Conservation (phyloP, 805 yeast genomes). For the Wickerhamiella qilinensis region DNA sequence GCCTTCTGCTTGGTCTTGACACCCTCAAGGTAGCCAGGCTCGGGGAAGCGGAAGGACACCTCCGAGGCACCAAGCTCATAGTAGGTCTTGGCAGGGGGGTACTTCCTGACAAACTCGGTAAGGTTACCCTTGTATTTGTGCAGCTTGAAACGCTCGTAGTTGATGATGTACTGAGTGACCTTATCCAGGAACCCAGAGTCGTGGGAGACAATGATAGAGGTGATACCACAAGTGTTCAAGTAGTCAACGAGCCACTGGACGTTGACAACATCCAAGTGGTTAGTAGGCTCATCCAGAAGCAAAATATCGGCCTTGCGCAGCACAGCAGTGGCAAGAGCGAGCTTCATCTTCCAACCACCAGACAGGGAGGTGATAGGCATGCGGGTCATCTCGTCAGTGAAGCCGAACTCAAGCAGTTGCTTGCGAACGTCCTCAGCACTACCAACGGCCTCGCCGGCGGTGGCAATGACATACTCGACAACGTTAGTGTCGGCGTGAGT, state of each 20-base stretch:
- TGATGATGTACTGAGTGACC: constrained; percentile 95
- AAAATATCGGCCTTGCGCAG: constrained; percentile 94
- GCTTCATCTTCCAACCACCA: constrained; percentile 99
- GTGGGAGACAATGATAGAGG: constrained; percentile 97
- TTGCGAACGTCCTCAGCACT: constrained; percentile 52
- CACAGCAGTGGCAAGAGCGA: constrained; percentile 98
- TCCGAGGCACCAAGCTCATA: constrained; percentile 98
- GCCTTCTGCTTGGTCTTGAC: constrained; percentile 99
- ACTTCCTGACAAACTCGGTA: constrained; percentile 95
- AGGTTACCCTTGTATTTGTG: constrained; percentile 99
- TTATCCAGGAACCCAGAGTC: constrained; percentile 99
- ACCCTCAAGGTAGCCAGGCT: constrained; percentile 99
- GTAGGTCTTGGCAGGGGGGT: constrained; percentile 97
- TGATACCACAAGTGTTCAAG: constrained; percentile 96
- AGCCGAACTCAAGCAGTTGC: constrained; percentile 79
- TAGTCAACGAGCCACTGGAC: constrained; percentile 99
- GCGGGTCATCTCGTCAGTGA: constrained; percentile 80
- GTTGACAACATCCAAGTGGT: constrained; percentile 99
- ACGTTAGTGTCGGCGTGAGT: constrained; percentile 93
- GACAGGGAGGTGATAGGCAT: constrained; percentile 95
- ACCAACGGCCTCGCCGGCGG: constrained; percentile 63
- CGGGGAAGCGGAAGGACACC: constrained; percentile 94
- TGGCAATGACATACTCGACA: constrained; percentile 76
- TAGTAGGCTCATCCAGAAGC: constrained; percentile 98
- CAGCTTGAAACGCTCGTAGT: constrained; percentile 99